phyloP scores from a whole-genome alignment of 345 rosid genomes.

The Cardamine chenopodiifolia region DNA sequence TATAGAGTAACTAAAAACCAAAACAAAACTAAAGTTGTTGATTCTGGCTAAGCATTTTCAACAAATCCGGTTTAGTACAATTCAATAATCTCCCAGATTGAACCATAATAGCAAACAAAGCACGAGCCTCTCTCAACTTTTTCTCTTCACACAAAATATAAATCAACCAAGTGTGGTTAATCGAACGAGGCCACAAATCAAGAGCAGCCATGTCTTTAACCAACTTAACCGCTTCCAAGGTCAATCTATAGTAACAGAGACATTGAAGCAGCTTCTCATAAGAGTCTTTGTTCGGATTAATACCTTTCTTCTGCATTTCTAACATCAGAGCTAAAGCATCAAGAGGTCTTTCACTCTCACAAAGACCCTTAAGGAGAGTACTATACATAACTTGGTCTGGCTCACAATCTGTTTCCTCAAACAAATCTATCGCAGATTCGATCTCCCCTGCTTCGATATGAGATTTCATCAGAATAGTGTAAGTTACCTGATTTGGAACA shows the following conservation, averaged over 20 bases:
- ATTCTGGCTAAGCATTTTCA: conserved; percentile 36
- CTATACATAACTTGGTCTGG: conserved; percentile 52
- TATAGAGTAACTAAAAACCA: background rate
- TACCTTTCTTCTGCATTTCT: conserved; percentile 57
- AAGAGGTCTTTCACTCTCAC: conserved; percentile 48
- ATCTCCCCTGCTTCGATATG: conserved; percentile 56
- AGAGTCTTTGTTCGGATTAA: conserved; percentile 48
- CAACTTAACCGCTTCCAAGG: conserved; percentile 53
- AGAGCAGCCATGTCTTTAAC: conserved; percentile 59
- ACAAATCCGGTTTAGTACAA: conserved; percentile 30
- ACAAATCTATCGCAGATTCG: conserved; percentile 56
- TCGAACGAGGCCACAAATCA: conserved; percentile 36
- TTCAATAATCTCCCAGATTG: conserved; percentile 43
- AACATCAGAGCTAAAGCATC: conserved; percentile 54
- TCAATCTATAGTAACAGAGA: conserved; percentile 53
- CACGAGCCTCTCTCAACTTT: conserved; percentile 50
- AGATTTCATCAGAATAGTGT: conserved; percentile 55
- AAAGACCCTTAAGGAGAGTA: conserved; percentile 57
- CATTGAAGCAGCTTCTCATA: conserved; percentile 51
- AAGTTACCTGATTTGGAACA: conserved; percentile 69
- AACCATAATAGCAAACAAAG: conserved; percentile 45
- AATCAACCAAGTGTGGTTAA: conserved; percentile 48
- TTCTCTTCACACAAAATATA: conserved; percentile 52
- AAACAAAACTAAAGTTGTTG: conserved; percentile 24
- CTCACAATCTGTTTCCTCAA: conserved; percentile 51